phyloP scores from a whole-genome alignment of 2,329 filamentous ascomycete genomes.

The Paecilomyces fulvus region DNA sequence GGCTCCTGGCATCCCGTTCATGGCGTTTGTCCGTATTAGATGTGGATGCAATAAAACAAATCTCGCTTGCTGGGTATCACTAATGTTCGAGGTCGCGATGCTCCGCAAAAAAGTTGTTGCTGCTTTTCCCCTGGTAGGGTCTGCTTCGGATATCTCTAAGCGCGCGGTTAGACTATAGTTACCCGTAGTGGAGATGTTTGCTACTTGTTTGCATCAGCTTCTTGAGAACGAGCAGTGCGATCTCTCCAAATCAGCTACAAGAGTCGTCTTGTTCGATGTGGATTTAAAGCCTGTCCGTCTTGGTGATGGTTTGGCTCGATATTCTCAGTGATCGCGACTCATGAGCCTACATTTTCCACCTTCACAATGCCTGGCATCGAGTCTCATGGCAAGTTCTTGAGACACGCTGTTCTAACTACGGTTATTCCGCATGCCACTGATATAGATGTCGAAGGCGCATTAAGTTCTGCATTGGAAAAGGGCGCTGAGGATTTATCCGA shows the following conservation, averaged over 20 bases:
- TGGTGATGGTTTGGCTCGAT: conserved; percentile 5
- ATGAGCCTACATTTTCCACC: conserved; percentile 16
- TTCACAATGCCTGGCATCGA: conserved; percentile 27
- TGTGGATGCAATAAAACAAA: not conserved
- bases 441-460: conserved; percentile 30
- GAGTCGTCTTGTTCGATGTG: not conserved
- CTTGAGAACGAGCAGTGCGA: not conserved
- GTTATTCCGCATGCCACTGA: conserved; percentile 35
- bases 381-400: conserved; percentile 32
- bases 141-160: not conserved
- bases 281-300: not conserved
- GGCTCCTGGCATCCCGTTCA: conserved; percentile 51
- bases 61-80: not conserved
- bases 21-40: conserved; percentile 30
- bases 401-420: conserved; percentile 35
- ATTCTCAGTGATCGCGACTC: not conserved
- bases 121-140: not conserved
- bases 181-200: not conserved
- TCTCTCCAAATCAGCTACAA: not conserved
- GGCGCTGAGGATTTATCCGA: conserved; percentile 35
- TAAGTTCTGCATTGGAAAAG: conserved; percentile 38
- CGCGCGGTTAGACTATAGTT: not conserved
- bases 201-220: not conserved
- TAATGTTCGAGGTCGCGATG: not conserved
- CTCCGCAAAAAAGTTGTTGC: not conserved